Conservation (phyloP, 1,284 basidiomycete species). For the Trichosporon faecale region DNA sequence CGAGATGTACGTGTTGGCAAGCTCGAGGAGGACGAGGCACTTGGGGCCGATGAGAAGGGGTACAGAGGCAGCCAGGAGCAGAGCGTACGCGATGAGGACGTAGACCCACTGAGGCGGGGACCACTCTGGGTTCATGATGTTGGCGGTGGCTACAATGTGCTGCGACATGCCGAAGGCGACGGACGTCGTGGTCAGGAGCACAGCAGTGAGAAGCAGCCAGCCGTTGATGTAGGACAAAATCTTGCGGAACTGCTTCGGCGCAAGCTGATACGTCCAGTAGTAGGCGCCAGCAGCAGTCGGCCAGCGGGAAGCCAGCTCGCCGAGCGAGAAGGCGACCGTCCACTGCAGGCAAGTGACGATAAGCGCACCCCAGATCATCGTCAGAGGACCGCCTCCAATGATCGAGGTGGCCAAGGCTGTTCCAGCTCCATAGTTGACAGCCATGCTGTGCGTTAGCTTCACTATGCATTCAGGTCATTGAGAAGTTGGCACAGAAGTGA, state of each 20-base stretch:
- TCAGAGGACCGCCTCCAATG: slow-evolving; percentile 20
- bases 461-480: not conserved
- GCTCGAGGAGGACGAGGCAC: slow-evolving; percentile 15
- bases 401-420: slow-evolving; percentile 17
- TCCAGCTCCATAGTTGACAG: slow-evolving; percentile 19
- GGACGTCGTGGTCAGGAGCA: slow-evolving; percentile 18
- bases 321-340: slow-evolving; percentile 17
- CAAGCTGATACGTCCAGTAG: slow-evolving; percentile 26
- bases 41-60: slow-evolving; percentile 16
- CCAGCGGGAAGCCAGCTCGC: slow-evolving; percentile 22
- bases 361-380: slow-evolving; percentile 20
- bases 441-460: slow-evolving; percentile 16
- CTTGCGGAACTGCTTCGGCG: slow-evolving; percentile 17
- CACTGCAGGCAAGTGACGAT: slow-evolving; percentile 21
- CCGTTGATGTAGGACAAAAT: slow-evolving; percentile 25
- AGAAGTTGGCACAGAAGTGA: not conserved
- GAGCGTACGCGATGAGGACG: slow-evolving; percentile 20
- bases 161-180: slow-evolving; percentile 22
- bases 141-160: slow-evolving; percentile 22
- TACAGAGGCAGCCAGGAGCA: slow-evolving; percentile 14
- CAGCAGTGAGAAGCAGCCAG: slow-evolving; percentile 22
- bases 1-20: slow-evolving; percentile 15
- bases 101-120: slow-evolving; percentile 18
- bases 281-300: slow-evolving; percentile 23
- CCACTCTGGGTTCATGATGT: slow-evolving; percentile 22